Percentiles rank a stretch among this genome's conserved stretches.
Evolutionary conservation across 306 rosid genomes (phyloP).

Genomic region (Ziziphus jujuba): DNA sequence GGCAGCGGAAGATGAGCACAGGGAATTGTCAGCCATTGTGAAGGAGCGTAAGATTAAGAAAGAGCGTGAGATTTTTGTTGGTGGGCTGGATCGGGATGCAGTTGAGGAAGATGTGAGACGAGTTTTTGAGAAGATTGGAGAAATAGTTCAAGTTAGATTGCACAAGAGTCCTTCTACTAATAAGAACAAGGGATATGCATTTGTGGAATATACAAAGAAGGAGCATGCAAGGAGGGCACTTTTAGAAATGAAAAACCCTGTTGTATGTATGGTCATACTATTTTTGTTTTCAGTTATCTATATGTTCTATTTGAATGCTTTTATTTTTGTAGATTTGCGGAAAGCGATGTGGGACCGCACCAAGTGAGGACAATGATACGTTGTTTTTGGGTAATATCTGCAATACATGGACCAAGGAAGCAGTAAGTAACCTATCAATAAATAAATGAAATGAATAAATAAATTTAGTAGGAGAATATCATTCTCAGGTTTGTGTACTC

Average conservation of each 20-base stretch:
- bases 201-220: conserved; percentile 66
- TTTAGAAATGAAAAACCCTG: conserved; percentile 81
- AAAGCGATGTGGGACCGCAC: conserved; percentile 76
- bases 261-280: conserved; percentile 48
- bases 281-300: conserved; percentile 8
- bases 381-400: conserved; percentile 83
- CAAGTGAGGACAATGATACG: conserved; percentile 69
- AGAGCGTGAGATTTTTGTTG: conserved; percentile 77
- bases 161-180: conserved; percentile 58
- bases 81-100: conserved; percentile 75
- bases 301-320: conserved; percentile 20
- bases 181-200: conserved; percentile 79
- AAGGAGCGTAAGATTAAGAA: conserved; percentile 57
- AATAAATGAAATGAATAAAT: background rate
- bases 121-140: conserved; percentile 75
- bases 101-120: conserved; percentile 72
- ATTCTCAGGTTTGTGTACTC: conserved; percentile 19
- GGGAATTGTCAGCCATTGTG: conserved; percentile 50
- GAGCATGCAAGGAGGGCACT: conserved; percentile 68
- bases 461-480: conserved; percentile 3
- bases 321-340: conserved; percentile 58
- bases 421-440: conserved; percentile 40
- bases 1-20: conserved; percentile 46
- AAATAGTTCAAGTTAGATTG: conserved; percentile 74
- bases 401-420: conserved; percentile 84